Conservation (phyloP, 345 rosid genomes). For the Psidium friedrichsthalianum region DNA sequence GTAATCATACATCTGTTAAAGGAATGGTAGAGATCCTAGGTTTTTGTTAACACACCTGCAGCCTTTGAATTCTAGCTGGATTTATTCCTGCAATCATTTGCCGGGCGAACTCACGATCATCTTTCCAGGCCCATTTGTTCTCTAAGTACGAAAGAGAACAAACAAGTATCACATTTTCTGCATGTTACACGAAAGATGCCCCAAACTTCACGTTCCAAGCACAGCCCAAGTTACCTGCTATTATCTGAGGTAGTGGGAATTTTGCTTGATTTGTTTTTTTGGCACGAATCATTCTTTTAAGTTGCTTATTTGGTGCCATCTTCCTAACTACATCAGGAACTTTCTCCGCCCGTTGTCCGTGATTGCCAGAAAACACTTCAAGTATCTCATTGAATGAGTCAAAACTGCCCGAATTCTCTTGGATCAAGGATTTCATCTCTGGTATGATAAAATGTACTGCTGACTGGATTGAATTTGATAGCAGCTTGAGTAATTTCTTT, state of each 20-base stretch:
- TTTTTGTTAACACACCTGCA: conserved; percentile 22
- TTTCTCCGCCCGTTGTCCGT: conserved; percentile 6
- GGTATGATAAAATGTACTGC: too few relatives aligned
- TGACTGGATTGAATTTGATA: conserved; percentile 15
- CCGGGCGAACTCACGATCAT: conserved; percentile 63
- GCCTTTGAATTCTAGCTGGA: conserved; percentile 49
- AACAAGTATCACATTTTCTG: background rate
- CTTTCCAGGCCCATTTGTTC: conserved; percentile 54
- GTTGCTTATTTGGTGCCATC: conserved; percentile 14
- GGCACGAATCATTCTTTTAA: conserved; percentile 6
- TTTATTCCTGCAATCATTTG: conserved; percentile 89
- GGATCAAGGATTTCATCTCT: conserved; percentile 21
- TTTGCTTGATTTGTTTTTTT: conserved; percentile 8
- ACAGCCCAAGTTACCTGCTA: conserved; percentile 21
- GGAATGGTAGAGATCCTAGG: background rate
- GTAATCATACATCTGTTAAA: background rate
- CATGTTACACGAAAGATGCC: background rate
- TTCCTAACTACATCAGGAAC: conserved; percentile 20
- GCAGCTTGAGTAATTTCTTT: conserved; percentile 32
- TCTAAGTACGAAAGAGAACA: conserved; percentile 10
- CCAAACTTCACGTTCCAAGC: background rate
- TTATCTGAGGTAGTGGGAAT: conserved; percentile 41
- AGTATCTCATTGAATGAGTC: conserved; percentile 40
- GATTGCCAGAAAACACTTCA: conserved; percentile 22
- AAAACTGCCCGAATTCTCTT: conserved; percentile 20